Base-by-base conservation (phyloP, 2,329 filamentous ascomycete genomes). In the Sporothrix curviconia region DNA sequence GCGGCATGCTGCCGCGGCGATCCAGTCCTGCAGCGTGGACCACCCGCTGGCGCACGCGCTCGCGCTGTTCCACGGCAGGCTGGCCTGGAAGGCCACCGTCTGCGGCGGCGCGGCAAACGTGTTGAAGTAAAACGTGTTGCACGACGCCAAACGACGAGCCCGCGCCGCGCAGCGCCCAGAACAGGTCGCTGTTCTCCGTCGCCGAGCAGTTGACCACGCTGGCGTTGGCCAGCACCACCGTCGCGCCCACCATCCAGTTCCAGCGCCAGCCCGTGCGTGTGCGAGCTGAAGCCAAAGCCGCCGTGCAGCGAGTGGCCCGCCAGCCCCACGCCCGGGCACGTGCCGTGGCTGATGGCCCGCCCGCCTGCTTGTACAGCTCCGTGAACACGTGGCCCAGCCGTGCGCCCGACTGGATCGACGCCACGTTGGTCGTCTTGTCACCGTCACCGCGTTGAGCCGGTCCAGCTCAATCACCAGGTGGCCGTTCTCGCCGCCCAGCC, bases 271-370 rank as follows among this genome's bases (percentile, higher is more conserved):
- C 70, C 70, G 50, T 68, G 65, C 22, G 67, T 70, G 59, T 70
- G 68, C 2, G 72, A 73, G 56, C 67, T 68, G 53, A 71, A 64
- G 1, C 72, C 72, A 55, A 71, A 73, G 7, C 72, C 71, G 34
- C 74, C 74, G 56, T 74, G 72, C 8, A 74, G 66, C 4, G 67
- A 62, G 52, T 76, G 73, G 0, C 74, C 73, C 3, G 67, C 70
- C 12, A 73, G 64, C 3, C 74, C 74, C 36, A 75, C 74, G 3
- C 69, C 76, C 3, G 78, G 77, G 60, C 78, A 81, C 1, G 77
- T 78, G n/a, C 78, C 78, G 50, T 81, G 78, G 25, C 74, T 69
- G 4, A 81, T 67, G 2, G 74, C 77, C 14, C 66, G 74, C 62
- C 59, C 63, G 0, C 70, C 52, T 75, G 69, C 15, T 66, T 64